phyloP scores from a whole-genome alignment of 2,329 filamentous ascomycete genomes.

The Cordyceps cicadae region DNA sequence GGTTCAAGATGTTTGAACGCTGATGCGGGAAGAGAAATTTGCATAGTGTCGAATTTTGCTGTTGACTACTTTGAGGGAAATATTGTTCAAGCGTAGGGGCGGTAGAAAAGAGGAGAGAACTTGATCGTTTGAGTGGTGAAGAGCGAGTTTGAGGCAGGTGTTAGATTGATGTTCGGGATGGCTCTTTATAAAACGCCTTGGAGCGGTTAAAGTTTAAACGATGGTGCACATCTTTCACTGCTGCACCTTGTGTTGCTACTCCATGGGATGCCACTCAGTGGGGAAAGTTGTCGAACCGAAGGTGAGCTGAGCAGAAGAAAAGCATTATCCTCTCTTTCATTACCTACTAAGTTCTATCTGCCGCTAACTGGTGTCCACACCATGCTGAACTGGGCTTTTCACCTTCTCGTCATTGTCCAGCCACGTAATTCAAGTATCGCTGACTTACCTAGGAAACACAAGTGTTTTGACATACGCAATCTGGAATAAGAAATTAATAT shows the following conservation, averaged over 20 bases:
- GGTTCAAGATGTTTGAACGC: constrained; percentile 6
- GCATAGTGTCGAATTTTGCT: not conserved
- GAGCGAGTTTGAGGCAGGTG: not conserved
- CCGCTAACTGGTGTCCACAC: not conserved
- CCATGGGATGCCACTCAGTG: not conserved
- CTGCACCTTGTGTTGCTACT: not conserved
- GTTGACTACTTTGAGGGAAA: not conserved
- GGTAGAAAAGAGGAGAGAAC: not conserved
- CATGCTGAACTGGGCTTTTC: not conserved
- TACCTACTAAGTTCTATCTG: not conserved
- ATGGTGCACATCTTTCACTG: not conserved
- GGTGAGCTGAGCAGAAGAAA: not conserved
- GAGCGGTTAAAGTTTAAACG: not conserved
- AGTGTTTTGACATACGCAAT: not conserved
- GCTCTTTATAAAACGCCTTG: not conserved
- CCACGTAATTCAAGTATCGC: not conserved
- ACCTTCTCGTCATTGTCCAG: not conserved
- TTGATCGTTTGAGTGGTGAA: not conserved
- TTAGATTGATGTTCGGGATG: not conserved
- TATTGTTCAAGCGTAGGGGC: not conserved
- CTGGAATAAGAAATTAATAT: not conserved
- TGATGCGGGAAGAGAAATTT: not conserved
- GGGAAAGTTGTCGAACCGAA: not conserved
- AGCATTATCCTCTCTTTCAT: not conserved
- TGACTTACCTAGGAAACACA: not conserved